Conservation (phyloP, 805 yeast genomes). For the Metschnikowia orientalis region DNA sequence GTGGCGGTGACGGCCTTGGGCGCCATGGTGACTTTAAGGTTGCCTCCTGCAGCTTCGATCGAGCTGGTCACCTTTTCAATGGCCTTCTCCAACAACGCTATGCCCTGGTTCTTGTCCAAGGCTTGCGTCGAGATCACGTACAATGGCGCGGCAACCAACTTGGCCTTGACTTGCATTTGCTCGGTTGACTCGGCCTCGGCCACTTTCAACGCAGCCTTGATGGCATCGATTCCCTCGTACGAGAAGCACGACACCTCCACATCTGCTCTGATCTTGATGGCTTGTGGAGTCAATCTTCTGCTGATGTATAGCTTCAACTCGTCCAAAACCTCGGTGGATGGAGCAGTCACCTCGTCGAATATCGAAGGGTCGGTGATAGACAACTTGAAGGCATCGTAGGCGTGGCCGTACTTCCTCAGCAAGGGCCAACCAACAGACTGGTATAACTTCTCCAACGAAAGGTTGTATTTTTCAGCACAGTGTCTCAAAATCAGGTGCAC, state of each 20-base stretch:
- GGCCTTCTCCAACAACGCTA: slow-evolving; percentile 72
- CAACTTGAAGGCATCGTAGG: slow-evolving; percentile 94
- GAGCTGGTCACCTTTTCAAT: slow-evolving; percentile 69
- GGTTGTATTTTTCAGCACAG: slow-evolving; percentile 93
- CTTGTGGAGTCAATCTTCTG: slow-evolving; percentile 95
- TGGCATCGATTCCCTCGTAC: slow-evolving; percentile 97
- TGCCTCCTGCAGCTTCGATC: slow-evolving; percentile 74
- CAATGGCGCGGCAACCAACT: slow-evolving; percentile 95
- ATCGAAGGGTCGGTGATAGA: slow-evolving; percentile 89
- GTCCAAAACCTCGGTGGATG: slow-evolving; percentile 68
- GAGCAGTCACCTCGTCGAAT: slow-evolving; percentile 73
- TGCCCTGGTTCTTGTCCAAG: slow-evolving; percentile 85
- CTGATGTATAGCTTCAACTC: slow-evolving; percentile 86
- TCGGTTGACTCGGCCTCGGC: slow-evolving; percentile 85
- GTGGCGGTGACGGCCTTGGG: slow-evolving; percentile 99
- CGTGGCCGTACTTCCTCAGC: slow-evolving; percentile 92
- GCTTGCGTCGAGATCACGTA: slow-evolving; percentile 92
- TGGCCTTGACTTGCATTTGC: slow-evolving; percentile 83
- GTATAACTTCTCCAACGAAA: slow-evolving; percentile 81
- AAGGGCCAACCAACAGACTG: slow-evolving; percentile 95
- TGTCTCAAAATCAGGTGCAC: slow-evolving; percentile 98
- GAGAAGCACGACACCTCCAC: slow-evolving; percentile 95
- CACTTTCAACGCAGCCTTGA: slow-evolving; percentile 78
- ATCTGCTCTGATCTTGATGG: slow-evolving; percentile 97
- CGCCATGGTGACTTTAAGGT: slow-evolving; percentile 90